A percentile compares a stretch with the other conserved stretches of the same genome.
Evolutionary conservation across 2,329 filamentous ascomycete species (phyloP).

Genomic region (Cladophialophora exuberans): DNA sequence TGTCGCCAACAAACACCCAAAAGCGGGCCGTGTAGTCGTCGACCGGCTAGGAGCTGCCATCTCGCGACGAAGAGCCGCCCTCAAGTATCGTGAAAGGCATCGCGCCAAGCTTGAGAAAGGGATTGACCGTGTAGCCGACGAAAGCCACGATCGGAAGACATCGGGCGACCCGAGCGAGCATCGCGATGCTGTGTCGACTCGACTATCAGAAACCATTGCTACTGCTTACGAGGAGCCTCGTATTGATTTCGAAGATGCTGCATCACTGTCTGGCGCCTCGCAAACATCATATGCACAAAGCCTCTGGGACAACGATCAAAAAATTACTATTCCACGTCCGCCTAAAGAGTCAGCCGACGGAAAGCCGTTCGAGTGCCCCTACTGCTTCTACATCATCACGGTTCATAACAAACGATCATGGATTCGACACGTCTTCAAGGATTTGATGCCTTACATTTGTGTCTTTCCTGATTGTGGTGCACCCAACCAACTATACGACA

Average conservation of each 20-base stretch:
- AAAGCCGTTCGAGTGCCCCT: conserved; percentile 44
- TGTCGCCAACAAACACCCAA: conserved; percentile 39
- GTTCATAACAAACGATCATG: conserved; percentile 36
- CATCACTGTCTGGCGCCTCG: conserved; percentile 24
- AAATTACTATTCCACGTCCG: conserved; percentile 33
- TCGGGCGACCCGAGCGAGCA: background rate
- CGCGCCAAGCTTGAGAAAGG: conserved; percentile 38
- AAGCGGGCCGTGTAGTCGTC: conserved; percentile 20
- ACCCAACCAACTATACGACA: conserved; percentile 29
- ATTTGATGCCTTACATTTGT: conserved; percentile 47
- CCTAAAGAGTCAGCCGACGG: conserved; percentile 32
- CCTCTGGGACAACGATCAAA: conserved; percentile 10
- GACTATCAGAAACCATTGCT: conserved; percentile 14
- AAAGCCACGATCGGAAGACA: background rate
- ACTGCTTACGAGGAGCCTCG: background rate
- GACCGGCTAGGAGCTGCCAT: conserved; percentile 40
- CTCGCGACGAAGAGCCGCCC: conserved; percentile 40
- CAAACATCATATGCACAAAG: conserved; percentile 40
- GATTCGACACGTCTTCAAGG: conserved; percentile 45
- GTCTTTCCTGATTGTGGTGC: conserved; percentile 32
- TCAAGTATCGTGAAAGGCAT: conserved; percentile 45
- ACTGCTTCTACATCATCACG: conserved; percentile 44
- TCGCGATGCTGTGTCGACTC: conserved; percentile 1
- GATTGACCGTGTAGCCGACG: conserved; percentile 20
- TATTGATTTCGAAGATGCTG: conserved; percentile 12